phyloP scores from a whole-genome alignment of 257 asterid genomes.

The Gentiana straminea region DNA sequence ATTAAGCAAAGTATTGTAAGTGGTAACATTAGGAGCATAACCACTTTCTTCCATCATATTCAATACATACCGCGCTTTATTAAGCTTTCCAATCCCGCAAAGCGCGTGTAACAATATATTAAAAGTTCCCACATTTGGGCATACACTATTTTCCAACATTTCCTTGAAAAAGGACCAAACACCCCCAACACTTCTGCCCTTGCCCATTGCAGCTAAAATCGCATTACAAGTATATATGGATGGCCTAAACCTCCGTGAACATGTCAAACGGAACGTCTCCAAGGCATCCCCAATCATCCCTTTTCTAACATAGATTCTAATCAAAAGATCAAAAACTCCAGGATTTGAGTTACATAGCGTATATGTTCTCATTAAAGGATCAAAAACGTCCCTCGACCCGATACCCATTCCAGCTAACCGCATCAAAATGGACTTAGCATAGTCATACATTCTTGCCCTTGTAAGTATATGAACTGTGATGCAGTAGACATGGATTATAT shows the following conservation, averaged over 20 bases:
- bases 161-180: constrained; percentile 73
- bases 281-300: constrained; percentile 43
- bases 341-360: constrained; percentile 80
- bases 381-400: constrained; percentile 44
- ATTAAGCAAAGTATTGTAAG: constrained; percentile 76
- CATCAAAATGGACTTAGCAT: constrained; percentile 42
- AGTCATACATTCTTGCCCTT: constrained; percentile 78
- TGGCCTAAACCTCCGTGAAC: constrained; percentile 52
- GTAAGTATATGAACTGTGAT: constrained; percentile 71
- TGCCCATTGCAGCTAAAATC: constrained; percentile 54
- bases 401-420: constrained; percentile 33
- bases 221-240: constrained; percentile 70
- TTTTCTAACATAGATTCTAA: constrained; percentile 54
- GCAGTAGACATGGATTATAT: constrained; percentile 59
- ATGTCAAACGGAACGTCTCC: constrained; percentile 48
- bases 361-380: constrained; percentile 64
- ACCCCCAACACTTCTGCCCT: constrained; percentile 23
- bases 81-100: constrained; percentile 58
- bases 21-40: constrained; percentile 63
- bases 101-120: constrained; percentile 64
- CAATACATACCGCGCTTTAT: constrained; percentile 55
- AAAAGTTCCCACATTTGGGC: constrained; percentile 61
- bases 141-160: constrained; percentile 46
- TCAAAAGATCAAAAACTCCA: constrained; percentile 76
- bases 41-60: constrained; percentile 86